A percentile compares a stretch with the other conserved stretches of the same genome.
These are phyloP conservation scores for Leccinellum rugosiceps DNA, from an alignment of 768 basidiomycete genomes.

Conservation along the genomic window DNA sequence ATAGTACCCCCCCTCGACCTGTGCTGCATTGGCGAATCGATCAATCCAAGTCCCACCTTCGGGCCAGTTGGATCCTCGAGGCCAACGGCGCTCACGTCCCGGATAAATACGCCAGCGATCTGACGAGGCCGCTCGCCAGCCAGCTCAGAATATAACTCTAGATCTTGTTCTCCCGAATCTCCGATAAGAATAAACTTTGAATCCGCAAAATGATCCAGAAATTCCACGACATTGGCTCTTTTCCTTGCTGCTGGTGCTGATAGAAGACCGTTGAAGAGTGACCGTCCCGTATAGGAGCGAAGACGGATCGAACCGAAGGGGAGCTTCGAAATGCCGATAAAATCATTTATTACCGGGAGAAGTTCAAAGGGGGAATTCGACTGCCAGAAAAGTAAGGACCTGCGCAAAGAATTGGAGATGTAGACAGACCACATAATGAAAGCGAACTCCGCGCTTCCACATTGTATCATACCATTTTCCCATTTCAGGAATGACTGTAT, in stretches of 20 bases:
- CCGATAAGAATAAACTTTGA: slow-evolving; percentile 83
- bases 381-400: slow-evolving; percentile 36
- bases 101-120: slow-evolving; percentile 77
- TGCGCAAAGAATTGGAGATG: not conserved
- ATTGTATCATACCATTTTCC: slow-evolving; percentile 70
- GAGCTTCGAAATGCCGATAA: slow-evolving; percentile 65
- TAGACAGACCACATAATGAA: slow-evolving; percentile 82
- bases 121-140: slow-evolving; percentile 68
- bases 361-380: slow-evolving; percentile 89
- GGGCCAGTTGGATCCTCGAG: slow-evolving; percentile 67
- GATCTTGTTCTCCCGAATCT: slow-evolving; percentile 92
- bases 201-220: slow-evolving; percentile 69
- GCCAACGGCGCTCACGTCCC: slow-evolving; percentile 55
- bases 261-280: slow-evolving; percentile 79
- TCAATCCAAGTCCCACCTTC: not conserved
- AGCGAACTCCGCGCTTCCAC: slow-evolving; percentile 69
- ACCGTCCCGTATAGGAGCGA: slow-evolving; percentile 81
- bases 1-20: slow-evolving; percentile 7
- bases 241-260: slow-evolving; percentile 83
- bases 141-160: slow-evolving; percentile 82
- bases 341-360: slow-evolving; percentile 73
- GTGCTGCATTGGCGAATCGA: slow-evolving; percentile 2
- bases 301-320: slow-evolving; percentile 77
- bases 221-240: slow-evolving; percentile 72
- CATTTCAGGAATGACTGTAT: slow-evolving; percentile 81